These are phyloP conservation scores for Quercus berberidifolia DNA, from an alignment of 306 rosid genomes.

Conservation along the genomic window DNA sequence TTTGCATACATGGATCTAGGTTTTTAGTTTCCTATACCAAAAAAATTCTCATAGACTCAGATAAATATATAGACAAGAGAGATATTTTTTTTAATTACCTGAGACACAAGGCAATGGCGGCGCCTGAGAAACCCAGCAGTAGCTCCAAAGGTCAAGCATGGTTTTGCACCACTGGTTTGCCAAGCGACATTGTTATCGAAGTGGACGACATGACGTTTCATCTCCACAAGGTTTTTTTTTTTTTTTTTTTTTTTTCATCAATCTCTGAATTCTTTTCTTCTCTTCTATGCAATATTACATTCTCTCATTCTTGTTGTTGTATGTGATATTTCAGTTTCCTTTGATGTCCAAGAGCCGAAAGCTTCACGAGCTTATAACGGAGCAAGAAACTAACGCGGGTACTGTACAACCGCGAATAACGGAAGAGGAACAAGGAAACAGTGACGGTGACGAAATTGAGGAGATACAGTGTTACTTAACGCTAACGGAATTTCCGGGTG, in stretches of 20 bases:
- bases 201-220: conserved; percentile 89
- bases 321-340: conserved; percentile 67
- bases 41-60: not conserved
- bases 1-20: conserved; percentile 17
- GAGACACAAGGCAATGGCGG: conserved; percentile 41
- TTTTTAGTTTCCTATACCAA: conserved; percentile 10
- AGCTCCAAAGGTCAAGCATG: conserved; percentile 92
- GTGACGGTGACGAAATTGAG: conserved; percentile 48
- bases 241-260: not conserved
- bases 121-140: conserved; percentile 41
- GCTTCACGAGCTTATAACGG: conserved; percentile 61
- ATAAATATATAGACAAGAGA: too few relatives aligned
- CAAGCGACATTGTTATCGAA: conserved; percentile 91
- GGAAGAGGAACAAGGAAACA: not conserved
- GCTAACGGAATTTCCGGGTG: conserved; percentile 74
- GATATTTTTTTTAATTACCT: too few relatives aligned
- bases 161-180: conserved; percentile 96
- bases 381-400: conserved; percentile 51
- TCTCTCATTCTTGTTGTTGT: not conserved
- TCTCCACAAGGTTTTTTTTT: conserved; percentile 77
- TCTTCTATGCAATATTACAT: conserved; percentile 3
- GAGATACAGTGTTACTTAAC: conserved; percentile 65
- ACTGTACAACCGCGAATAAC: not conserved
- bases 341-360: conserved; percentile 81
- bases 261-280: not conserved